Base-by-base conservation (phyloP, 768 basidiomycete species). In the Dictyophora rubrovolvata region DNA sequence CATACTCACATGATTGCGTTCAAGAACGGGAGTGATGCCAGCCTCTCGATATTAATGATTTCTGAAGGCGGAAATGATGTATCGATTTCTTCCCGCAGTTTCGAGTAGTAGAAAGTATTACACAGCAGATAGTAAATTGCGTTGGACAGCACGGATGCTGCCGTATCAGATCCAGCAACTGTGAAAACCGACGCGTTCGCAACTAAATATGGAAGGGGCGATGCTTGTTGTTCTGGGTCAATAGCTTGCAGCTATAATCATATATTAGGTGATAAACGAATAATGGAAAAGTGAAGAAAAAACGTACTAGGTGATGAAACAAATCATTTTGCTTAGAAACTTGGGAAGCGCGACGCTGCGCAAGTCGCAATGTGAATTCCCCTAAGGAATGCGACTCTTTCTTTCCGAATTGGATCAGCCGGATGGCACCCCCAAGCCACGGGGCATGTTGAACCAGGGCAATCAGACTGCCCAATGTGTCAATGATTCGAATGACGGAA, bases 301-400 rank as follows among this genome's bases (percentile, higher is more conserved):
- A 1, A 56, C 60, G 28, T 54, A 79, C 79, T 61, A 80, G 66
- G 59, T 79, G 73, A 63, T 79, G 73, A 66, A 76, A 78, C 65
- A 77, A 48, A 28, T 63, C 62, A 51, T 61, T 63, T 12, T 37
- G 46, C 22, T 22, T 35, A n/a, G 62, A 55, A 14, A 42, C 60
- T 6, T 54, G 60, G 9, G 48, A 22, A 37, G 37, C 60, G 1
- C 61, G 48, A 33, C 36, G 42, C n/a, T 42, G 42, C 12, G 42
- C 42, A 42, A 42, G 42, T 4, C 42, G 42, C n/a, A 42, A n/a
- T 42, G 42, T 42, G 42, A 42, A 42, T 42, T 42, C 42, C n/a
- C 42, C 42, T 12, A 42, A 42, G n/a, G 42, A n/a, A 42, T 42
- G 42, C 42, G 42, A 42, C n/a, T 42, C 42, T 42, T 42, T 42